Percentiles rank a stretch among this genome's conserved stretches.
Evolutionary conservation across 2,329 filamentous ascomycete genomes (phyloP).

Genomic region (Emericellopsis atlantica): DNA sequence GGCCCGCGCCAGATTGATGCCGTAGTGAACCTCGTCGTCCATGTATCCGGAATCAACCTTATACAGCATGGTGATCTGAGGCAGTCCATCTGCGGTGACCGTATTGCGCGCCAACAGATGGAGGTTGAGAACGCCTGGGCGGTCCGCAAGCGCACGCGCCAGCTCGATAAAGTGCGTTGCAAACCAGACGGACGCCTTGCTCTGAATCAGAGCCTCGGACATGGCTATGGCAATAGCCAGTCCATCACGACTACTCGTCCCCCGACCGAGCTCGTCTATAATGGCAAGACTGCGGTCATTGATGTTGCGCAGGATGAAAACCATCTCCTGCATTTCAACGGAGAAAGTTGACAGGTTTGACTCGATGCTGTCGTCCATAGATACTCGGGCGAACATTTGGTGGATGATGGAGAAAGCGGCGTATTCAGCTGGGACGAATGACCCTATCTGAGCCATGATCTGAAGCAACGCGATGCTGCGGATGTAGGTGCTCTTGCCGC

Average conservation of each 20-base stretch:
- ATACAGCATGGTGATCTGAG: conserved; percentile 77
- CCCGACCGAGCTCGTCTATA: conserved; percentile 84
- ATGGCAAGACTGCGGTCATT: conserved; percentile 66
- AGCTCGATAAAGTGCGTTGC: conserved; percentile 86
- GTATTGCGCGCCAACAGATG: conserved; percentile 64
- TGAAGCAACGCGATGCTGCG: conserved; percentile 70
- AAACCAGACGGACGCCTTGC: conserved; percentile 75
- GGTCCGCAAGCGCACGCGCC: conserved; percentile 59
- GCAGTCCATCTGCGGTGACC: conserved; percentile 29
- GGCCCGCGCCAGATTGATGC: conserved; percentile 66
- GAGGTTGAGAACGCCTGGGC: conserved; percentile 68
- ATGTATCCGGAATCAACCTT: conserved; percentile 63
- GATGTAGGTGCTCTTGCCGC: conserved; percentile 93
- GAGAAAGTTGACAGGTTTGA: conserved; percentile 90
- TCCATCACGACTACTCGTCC: conserved; percentile 80
- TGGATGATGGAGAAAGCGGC: conserved; percentile 70
- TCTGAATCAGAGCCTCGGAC: conserved; percentile 75
- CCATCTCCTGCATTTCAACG: conserved; percentile 90
- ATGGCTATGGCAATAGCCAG: conserved; percentile 83
- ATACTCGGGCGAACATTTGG: conserved; percentile 78
- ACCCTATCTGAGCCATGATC: conserved; percentile 89
- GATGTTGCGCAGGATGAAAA: conserved; percentile 79
- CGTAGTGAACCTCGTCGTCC: conserved; percentile 59
- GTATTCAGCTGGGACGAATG: conserved; percentile 77
- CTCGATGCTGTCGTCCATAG: conserved; percentile 78